Percentiles rank a stretch among this genome's conserved stretches.
Evolutionary conservation across 176 grass and related monocot species (phyloP).

Genomic region (Coix lacrymajobi): DNA sequence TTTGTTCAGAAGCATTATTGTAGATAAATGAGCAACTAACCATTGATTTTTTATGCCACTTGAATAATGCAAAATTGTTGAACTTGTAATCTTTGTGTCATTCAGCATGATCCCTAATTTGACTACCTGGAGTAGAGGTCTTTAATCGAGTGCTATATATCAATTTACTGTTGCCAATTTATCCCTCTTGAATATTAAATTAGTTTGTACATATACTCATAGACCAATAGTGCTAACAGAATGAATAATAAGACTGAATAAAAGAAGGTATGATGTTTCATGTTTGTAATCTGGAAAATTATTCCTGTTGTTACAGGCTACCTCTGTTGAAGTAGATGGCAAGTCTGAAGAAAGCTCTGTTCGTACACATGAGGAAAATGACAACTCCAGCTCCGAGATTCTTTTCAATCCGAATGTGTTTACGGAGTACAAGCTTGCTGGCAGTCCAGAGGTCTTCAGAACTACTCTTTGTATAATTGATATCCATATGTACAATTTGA

Average conservation of each 20-base stretch:
- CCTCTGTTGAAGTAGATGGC: slow-evolving; percentile 21
- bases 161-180: neutral
- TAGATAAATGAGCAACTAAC: neutral
- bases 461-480: slow-evolving; percentile 24
- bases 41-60: neutral
- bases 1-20: slow-evolving; percentile 6
- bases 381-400: slow-evolving; percentile 40
- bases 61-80: neutral
- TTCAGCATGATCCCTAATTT: neutral
- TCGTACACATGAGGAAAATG: neutral
- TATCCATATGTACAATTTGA: slow-evolving; percentile 16
- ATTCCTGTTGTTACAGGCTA: slow-evolving; percentile 32
- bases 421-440: slow-evolving; percentile 91
- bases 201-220: neutral
- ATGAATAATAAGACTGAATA: neutral
- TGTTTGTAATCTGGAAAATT: slow-evolving; percentile 1
- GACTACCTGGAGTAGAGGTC: neutral
- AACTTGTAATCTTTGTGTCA: neutral
- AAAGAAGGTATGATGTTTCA: neutral
- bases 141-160: neutral
- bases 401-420: slow-evolving; percentile 96
- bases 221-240: neutral
- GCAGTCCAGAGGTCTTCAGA: slow-evolving; percentile 60
- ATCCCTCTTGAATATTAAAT: neutral
- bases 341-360: slow-evolving; percentile 29